Percentiles rank a stretch among this genome's conserved stretches.
Conservation (phyloP, 306 rosid species). For the Luffa aegyptiaca region DNA sequence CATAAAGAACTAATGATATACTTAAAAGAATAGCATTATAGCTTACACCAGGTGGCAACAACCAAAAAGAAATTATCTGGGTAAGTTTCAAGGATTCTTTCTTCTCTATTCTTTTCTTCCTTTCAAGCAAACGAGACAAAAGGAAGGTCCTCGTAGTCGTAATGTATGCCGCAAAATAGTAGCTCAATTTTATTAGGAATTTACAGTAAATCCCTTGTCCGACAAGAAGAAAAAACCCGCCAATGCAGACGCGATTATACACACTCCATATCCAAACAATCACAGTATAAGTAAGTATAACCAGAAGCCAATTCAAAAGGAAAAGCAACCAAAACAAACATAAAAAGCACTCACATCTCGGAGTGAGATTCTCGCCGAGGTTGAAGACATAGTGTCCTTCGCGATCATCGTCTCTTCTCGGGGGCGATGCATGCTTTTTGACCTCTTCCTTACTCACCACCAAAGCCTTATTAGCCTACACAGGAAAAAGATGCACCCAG, state of each 20-base stretch:
- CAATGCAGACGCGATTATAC: background rate
- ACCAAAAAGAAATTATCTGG: background rate
- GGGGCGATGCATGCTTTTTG: constrained; percentile 59
- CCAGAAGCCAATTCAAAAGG: background rate
- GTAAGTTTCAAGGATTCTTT: background rate
- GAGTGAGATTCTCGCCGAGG: constrained; percentile 90
- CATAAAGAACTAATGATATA: background rate
- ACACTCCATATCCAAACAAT: background rate
- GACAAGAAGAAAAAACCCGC: background rate
- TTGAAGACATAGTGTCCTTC: constrained; percentile 81
- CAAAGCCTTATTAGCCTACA: constrained; percentile 44
- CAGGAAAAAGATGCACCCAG: constrained; percentile 14
- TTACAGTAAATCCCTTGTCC: background rate
- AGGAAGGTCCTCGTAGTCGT: background rate
- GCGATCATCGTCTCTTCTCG: constrained; percentile 83
- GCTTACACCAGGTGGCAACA: background rate
- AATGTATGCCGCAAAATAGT: background rate
- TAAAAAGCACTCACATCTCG: constrained; percentile 54
- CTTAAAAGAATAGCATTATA: background rate
- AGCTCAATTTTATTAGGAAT: background rate
- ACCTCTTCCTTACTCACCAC: constrained; percentile 29
- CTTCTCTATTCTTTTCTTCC: background rate
- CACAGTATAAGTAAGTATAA: background rate
- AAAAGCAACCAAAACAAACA: background rate
- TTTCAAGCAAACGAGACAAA: background rate